Base-by-base conservation (phyloP, 2,329 filamentous ascomycete genomes). In the Ophiognomonia clavigignenti-juglandacearum region DNA sequence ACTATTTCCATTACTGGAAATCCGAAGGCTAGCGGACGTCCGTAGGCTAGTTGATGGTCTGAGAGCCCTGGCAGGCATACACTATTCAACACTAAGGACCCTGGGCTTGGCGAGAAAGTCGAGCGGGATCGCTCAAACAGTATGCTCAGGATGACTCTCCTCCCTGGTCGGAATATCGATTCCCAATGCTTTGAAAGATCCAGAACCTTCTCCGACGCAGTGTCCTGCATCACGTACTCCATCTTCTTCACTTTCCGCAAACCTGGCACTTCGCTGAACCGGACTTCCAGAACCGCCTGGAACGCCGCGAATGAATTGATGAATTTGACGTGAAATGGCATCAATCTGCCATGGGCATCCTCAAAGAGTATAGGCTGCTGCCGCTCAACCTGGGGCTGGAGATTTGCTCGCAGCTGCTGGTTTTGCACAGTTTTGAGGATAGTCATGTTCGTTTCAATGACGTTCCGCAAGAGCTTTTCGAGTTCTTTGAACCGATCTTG, bases 61-160 rank as follows among this genome's bases (percentile, higher is more conserved):
- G n/a, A n/a, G n/a, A n/a, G n/a, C n/a, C n/a, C n/a, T n/a, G n/a
- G n/a, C n/a, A n/a, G n/a, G n/a, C n/a, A n/a, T n/a, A n/a, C n/a
- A n/a, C n/a, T n/a, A n/a, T n/a, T n/a, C n/a, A n/a, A n/a, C n/a
- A n/a, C n/a, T 4, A 16, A 23, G 26, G 39, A 47, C 2, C 26
- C 39, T 6, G 45, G 45, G 32, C 45, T 43, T 6, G 34, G 39
- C 8, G 18, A 32, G 19, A 11, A 18, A 2, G 32, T 3, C 22
- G 22, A n/a, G 9, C 22, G 18, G 4, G 39, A 19, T 11, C 16
- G 14, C n/a, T 47, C 9, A 13, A 43, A 47, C 3, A 47, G 23
- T 24, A 43, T 47, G 19, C 45, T 47, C 45, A 47, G 42, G 18
- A 26, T 16, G 10, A 47, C 11, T 10, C 32, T 47, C 6, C 45